These are phyloP conservation scores for Mucor racemosus DNA, from an alignment of 371 early-diverging fungal species.

Conservation along the genomic window DNA sequence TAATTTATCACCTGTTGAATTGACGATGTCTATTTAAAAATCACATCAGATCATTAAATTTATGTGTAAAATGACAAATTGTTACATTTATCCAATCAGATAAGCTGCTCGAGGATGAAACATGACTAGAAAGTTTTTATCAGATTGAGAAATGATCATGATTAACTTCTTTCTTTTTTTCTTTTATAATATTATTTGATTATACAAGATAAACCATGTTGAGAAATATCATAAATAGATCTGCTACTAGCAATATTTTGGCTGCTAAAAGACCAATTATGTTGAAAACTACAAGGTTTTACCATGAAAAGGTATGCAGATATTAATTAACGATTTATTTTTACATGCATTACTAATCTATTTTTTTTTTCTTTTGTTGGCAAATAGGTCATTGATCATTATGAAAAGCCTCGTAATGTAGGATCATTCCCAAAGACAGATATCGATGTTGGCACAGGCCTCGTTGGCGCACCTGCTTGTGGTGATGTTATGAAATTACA, in stretches of 20 bases:
- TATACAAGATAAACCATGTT: background rate
- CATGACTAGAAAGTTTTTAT: background rate
- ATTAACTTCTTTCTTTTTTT: background rate
- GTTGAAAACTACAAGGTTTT: background rate
- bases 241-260: background rate
- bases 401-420: conserved; percentile 96
- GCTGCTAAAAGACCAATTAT: background rate
- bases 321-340: background rate
- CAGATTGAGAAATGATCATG: background rate
- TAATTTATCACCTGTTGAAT: background rate
- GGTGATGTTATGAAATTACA: conserved; percentile 99
- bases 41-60: background rate
- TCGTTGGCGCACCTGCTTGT: conserved; percentile 99
- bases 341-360: conserved; percentile 1
- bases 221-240: background rate
- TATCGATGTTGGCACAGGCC: conserved; percentile 94
- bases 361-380: conserved; percentile 54
- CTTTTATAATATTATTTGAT: background rate
- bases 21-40: background rate
- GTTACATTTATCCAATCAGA: background rate
- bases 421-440: conserved; percentile 91
- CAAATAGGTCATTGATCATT: conserved; percentile 87
- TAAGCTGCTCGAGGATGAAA: background rate
- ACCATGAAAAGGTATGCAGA: background rate
- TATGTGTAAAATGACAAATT: background rate